Percentiles rank a stretch among this genome's conserved stretches.
Evolutionary conservation across 2,329 filamentous ascomycete genomes (phyloP).

Genomic region (Fusarium virguliforme): DNA sequence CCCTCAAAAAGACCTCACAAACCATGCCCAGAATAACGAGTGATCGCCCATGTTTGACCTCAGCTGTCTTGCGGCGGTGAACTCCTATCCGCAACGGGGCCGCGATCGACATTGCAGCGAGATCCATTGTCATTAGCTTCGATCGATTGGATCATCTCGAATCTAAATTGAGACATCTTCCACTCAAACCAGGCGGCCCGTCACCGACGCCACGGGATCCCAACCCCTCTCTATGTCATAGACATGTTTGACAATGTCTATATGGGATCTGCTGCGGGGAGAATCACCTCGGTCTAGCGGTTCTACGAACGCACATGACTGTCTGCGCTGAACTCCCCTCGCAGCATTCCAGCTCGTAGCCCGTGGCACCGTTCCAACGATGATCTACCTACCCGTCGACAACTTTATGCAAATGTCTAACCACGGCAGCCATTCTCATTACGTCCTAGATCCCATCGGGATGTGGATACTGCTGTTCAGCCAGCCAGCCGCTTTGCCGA

Average conservation of each 20-base stretch:
- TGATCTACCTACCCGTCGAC: conserved; percentile 2
- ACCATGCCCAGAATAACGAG: neutral
- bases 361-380: neutral
- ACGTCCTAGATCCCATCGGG: neutral
- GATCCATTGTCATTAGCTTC: neutral
- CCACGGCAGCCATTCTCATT: neutral
- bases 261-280: neutral
- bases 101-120: neutral
- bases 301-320: neutral
- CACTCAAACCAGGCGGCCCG: neutral
- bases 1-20: neutral
- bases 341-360: neutral
- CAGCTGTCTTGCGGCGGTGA: neutral
- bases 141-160: neutral
- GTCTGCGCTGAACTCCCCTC: neutral
- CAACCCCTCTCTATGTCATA: neutral
- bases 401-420: neutral
- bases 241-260: neutral
- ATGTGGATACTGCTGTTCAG: neutral
- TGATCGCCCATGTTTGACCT: conserved; percentile 1
- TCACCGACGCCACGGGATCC: neutral
- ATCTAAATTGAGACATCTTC: neutral
- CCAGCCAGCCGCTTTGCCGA: conserved; percentile 2
- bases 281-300: neutral
- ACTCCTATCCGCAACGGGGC: neutral